Evolutionary conservation across 352 stramenopile genomes (phyloP).

Genomic region (Aphanomyces euteiches): DNA sequence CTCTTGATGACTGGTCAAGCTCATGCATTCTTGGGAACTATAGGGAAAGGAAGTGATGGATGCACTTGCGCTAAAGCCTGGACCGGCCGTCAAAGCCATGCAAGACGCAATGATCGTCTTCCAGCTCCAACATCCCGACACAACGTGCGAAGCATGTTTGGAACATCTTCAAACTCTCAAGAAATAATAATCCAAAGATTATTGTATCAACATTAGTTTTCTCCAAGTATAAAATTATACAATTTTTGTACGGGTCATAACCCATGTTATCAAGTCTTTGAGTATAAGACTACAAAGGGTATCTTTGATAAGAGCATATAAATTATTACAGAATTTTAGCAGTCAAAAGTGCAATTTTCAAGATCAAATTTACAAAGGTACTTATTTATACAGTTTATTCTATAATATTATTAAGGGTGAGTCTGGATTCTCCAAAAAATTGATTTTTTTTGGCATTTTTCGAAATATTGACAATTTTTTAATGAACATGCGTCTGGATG

Average conservation of each 20-base stretch:
- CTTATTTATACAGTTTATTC: neutral
- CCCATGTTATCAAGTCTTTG: neutral
- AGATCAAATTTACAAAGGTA: neutral
- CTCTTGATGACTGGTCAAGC: too few relatives aligned
- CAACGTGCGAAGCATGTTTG: constrained; percentile 56
- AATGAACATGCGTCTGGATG: too few relatives aligned
- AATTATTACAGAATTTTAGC: neutral
- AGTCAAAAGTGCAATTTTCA: neutral
- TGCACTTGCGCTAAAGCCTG: constrained; percentile 51
- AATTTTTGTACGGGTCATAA: too few relatives aligned
- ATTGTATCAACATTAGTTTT: neutral
- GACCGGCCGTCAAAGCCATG: constrained; percentile 55
- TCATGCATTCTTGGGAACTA: neutral
- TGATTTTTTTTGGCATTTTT: too few relatives aligned
- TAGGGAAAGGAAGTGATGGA: constrained; percentile 72
- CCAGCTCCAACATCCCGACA: constrained; percentile 54
- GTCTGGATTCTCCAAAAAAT: too few relatives aligned
- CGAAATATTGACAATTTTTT: too few relatives aligned
- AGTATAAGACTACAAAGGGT: neutral
- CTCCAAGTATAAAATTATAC: neutral
- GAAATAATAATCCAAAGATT: constrained; percentile 7
- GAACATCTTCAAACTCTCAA: constrained; percentile 36
- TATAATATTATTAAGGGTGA: constrained; percentile 1
- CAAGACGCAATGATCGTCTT: constrained; percentile 54
- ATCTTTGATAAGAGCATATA: too few relatives aligned